Base-by-base conservation (phyloP, 208 protist genomes). In the Leishmania martiniquensis region DNA sequence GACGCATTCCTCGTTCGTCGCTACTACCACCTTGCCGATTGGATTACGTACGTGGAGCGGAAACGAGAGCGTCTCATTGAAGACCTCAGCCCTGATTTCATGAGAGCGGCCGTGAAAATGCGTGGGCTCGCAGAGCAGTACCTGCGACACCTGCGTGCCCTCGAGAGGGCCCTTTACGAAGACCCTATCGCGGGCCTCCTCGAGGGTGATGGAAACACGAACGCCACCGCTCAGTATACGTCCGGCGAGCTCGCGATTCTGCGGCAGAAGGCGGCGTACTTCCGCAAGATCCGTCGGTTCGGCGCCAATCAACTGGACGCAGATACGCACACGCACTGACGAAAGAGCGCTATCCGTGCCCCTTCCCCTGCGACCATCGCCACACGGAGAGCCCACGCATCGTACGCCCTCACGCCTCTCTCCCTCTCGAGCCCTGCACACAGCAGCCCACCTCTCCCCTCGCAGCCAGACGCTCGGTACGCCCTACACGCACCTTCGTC, bases 1-100 rank as follows among this genome's bases (percentile, higher is more conserved):
- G 93, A 97, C 78, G 93, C 93, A 3, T 94, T 88, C 72, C 77
- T 97, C 9, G 91, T 95, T 22, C 90, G 93, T 15, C 91, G 93
- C 39, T 95, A 95, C 78, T 97, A 93, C 74, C 87, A 93, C 47
- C 81, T 97, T 10, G 87, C 60, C 4, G 93, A 97, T 75, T 97
- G 93, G 92, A 87, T 91, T 71, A 83, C 51, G 57, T 81, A 93
- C 76, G 93, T 97, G 2, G 89, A 96, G 83, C 68, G 80, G 73
- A 95, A 96, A 81, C 86, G 91, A 1, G 85, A 80, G 29, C 72
- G 84, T 34, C 75, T 97, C 25, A 80, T 97, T 25, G 86, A 88
- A 44, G 76, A 78, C 13, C 86, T 97, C 34, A 91, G 85, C 17
- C 93, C 93, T 3, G 89, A 86, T 76, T 89, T 87, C 66, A 86